Conservation (phyloP, 2,329 filamentous ascomycete species). For the Colletotrichum nymphaeae region DNA sequence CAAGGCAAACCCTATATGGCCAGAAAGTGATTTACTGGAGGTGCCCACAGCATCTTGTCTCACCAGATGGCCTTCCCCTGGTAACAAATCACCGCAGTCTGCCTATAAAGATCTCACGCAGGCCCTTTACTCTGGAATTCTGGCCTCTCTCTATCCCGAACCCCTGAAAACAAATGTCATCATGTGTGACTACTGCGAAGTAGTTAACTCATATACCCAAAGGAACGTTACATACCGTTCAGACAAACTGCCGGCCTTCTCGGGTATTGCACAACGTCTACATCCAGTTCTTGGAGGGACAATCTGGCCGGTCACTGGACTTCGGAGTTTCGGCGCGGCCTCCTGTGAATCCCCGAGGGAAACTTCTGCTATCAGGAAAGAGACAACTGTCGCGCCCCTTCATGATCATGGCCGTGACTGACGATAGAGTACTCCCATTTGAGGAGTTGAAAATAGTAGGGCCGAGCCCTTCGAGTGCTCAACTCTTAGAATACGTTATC, state of each 20-base stretch:
- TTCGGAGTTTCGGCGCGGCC: not conserved
- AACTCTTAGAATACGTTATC: not conserved
- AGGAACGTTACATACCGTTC: not conserved
- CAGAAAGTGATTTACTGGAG: too few relatives aligned
- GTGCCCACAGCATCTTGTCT: too few relatives aligned
- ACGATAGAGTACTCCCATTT: not conserved
- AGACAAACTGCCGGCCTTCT: constrained; percentile 2
- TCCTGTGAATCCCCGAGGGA: not conserved
- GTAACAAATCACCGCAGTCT: too few relatives aligned
- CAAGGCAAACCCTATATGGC: not conserved
- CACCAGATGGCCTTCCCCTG: too few relatives aligned
- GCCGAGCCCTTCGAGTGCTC: not conserved
- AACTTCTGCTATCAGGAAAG: not conserved
- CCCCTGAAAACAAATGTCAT: not conserved
- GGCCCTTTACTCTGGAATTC: too few relatives aligned
- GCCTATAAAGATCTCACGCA: too few relatives aligned
- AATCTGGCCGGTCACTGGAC: not conserved
- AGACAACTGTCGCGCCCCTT: not conserved
- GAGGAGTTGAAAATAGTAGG: not conserved
- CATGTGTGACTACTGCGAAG: not conserved
- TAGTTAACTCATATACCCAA: not conserved
- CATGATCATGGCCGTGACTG: constrained; percentile 1
- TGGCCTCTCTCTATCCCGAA: too few relatives aligned
- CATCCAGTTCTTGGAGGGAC: not conserved
- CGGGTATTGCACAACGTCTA: not conserved